Conservation (phyloP, 2,329 filamentous ascomycete genomes). For the Endoconidiophora laricicola region DNA sequence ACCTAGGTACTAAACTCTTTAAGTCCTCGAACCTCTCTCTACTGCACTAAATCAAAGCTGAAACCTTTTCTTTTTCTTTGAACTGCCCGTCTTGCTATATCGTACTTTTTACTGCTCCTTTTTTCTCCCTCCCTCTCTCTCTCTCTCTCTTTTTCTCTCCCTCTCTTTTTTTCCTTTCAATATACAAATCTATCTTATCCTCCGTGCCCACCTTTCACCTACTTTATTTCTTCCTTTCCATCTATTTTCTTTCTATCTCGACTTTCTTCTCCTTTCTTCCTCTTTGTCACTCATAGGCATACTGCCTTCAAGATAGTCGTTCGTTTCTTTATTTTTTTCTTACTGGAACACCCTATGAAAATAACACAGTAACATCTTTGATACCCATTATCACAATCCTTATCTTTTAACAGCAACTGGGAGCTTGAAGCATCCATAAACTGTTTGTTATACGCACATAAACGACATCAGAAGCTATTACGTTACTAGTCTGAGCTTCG, state of each 20-base stretch:
- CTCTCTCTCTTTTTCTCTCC: background rate
- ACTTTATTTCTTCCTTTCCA: background rate
- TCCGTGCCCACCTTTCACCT: background rate
- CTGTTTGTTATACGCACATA: too few relatives aligned
- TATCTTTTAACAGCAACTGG: too few relatives aligned
- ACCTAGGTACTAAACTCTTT: too few relatives aligned
- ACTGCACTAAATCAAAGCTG: too few relatives aligned
- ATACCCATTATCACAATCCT: background rate
- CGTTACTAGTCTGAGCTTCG: too few relatives aligned
- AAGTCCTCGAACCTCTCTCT: too few relatives aligned
- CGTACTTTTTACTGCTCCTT: background rate
- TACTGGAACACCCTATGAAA: background rate
- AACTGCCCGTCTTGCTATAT: background rate
- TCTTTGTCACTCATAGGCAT: conserved; percentile 12
- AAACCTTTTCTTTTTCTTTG: background rate
- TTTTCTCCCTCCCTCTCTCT: background rate
- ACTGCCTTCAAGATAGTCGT: background rate
- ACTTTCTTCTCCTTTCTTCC: conserved; percentile 12
- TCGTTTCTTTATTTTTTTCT: background rate
- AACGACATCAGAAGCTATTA: too few relatives aligned
- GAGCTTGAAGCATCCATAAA: too few relatives aligned
- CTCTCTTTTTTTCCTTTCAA: conserved; percentile 10
- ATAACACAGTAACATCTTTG: background rate
- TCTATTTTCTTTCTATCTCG: conserved; percentile 10
- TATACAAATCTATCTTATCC: background rate